Conservation (phyloP, 2,329 filamentous ascomycete genomes). For the Fusarium torulosum region DNA sequence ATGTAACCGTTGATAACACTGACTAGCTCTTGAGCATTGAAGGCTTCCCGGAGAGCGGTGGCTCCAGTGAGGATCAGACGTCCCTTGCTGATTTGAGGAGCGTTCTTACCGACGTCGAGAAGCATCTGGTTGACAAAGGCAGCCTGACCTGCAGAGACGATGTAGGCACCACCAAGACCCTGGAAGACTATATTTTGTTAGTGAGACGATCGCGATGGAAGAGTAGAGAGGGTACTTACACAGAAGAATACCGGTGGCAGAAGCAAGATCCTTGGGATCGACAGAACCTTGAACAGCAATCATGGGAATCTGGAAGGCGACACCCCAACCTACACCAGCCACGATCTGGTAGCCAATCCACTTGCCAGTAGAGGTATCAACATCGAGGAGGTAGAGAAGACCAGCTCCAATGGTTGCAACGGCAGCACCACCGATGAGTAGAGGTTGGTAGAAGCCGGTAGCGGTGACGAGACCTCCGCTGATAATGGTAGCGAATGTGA, state of each 20-base stretch:
- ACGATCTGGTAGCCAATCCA: constrained; percentile 69
- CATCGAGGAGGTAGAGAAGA: constrained; percentile 57
- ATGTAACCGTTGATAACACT: constrained; percentile 73
- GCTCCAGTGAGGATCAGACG: constrained; percentile 59
- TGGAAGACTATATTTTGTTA: constrained; percentile 57
- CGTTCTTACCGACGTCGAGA: constrained; percentile 49
- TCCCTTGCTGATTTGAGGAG: constrained; percentile 54
- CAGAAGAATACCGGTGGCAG: constrained; percentile 62
- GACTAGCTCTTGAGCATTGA: constrained; percentile 62
- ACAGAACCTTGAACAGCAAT: constrained; percentile 61
- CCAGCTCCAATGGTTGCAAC: constrained; percentile 60
- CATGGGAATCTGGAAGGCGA: constrained; percentile 63
- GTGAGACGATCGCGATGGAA: neutral
- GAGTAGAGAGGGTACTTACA: constrained; percentile 48
- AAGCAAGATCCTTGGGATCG: constrained; percentile 58
- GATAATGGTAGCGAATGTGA: constrained; percentile 57
- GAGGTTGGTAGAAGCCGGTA: constrained; percentile 58
- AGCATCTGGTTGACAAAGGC: constrained; percentile 62
- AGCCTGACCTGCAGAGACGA: constrained; percentile 62
- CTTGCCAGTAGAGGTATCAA: constrained; percentile 54
- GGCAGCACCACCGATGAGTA: constrained; percentile 60
- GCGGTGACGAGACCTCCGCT: constrained; percentile 56
- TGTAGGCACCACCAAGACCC: constrained; percentile 63
- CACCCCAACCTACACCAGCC: constrained; percentile 61
- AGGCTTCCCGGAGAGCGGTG: constrained; percentile 67